These are phyloP conservation scores for Fusarium tupiense DNA, from an alignment of 2,329 filamentous ascomycete genomes.

Conservation along the genomic window DNA sequence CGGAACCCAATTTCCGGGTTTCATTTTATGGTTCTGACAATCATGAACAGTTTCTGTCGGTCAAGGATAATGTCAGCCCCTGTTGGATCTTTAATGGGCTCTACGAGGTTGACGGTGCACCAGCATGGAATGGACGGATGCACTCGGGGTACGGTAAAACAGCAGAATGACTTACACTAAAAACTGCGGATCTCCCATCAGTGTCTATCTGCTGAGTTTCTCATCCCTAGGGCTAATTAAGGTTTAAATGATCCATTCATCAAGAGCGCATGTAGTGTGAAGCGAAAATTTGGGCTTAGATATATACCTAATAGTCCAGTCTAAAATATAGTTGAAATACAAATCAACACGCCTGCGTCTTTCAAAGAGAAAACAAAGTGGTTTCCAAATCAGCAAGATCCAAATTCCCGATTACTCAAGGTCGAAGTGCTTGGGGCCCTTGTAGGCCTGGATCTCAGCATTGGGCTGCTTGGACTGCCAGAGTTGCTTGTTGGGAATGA, in stretches of 20 bases:
- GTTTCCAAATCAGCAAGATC: background rate
- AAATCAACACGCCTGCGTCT: background rate
- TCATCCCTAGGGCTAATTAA: background rate
- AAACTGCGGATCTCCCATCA: too few species aligned
- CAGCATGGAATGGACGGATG: background rate
- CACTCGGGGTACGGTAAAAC: background rate
- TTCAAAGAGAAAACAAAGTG: background rate
- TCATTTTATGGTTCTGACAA: constrained; percentile 19
- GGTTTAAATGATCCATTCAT: background rate
- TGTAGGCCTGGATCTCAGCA: constrained; percentile 44
- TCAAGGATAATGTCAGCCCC: constrained; percentile 30
- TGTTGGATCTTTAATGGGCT: background rate
- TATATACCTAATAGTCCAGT: background rate
- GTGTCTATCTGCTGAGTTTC: background rate
- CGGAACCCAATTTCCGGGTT: constrained; percentile 26
- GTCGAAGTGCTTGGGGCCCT: constrained; percentile 36
- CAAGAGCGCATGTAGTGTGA: background rate
- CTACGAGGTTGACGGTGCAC: background rate
- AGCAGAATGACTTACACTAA: background rate
- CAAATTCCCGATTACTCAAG: background rate
- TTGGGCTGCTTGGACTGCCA: constrained; percentile 17
- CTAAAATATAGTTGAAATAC: background rate
- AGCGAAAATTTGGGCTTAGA: background rate
- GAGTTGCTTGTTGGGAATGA: constrained; percentile 35
- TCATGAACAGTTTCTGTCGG: constrained; percentile 16